Percentiles rank a stretch among this genome's conserved stretches.
These are phyloP conservation scores for Hypoxylon sp. DNA, from an alignment of 2,329 filamentous ascomycete genomes.

Conservation along the genomic window DNA sequence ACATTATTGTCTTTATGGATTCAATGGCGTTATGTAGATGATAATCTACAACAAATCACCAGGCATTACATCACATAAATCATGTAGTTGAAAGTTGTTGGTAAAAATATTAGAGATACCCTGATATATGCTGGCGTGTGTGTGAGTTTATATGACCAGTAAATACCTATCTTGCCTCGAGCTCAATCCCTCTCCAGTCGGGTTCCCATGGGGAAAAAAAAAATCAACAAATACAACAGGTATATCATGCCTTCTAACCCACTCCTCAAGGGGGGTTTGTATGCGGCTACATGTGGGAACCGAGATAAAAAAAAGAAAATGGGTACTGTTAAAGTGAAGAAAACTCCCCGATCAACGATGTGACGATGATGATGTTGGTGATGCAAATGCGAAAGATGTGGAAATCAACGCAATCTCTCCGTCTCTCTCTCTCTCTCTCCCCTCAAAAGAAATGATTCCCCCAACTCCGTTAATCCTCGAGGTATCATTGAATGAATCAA, in stretches of 20 bases:
- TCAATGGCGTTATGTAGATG: too few relatives aligned
- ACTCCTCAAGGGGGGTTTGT: constrained; percentile 1
- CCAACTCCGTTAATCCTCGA: constrained; percentile 39
- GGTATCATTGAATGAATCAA: constrained; percentile 43
- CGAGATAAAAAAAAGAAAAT: constrained; percentile 41
- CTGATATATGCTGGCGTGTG: constrained; percentile 28
- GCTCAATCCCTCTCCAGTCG: constrained; percentile 9
- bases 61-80: neutral
- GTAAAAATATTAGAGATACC: constrained; percentile 30
- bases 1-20: too few relatives aligned
- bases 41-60: neutral
- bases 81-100: constrained; percentile 11
- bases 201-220: constrained; percentile 31
- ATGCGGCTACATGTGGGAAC: constrained; percentile 42
- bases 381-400: constrained; percentile 38
- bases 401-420: constrained; percentile 32
- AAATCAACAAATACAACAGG: constrained; percentile 34
- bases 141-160: constrained; percentile 14
- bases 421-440: too few relatives aligned
- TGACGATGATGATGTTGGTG: too few relatives aligned
- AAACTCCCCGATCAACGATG: constrained; percentile 34
- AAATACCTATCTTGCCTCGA: too few relatives aligned
- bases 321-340: constrained; percentile 36
- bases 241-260: constrained; percentile 31
- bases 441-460: constrained; percentile 4